phyloP scores from a whole-genome alignment of 1,139 yeast species.

The Lodderomyces orthopsilosis region DNA sequence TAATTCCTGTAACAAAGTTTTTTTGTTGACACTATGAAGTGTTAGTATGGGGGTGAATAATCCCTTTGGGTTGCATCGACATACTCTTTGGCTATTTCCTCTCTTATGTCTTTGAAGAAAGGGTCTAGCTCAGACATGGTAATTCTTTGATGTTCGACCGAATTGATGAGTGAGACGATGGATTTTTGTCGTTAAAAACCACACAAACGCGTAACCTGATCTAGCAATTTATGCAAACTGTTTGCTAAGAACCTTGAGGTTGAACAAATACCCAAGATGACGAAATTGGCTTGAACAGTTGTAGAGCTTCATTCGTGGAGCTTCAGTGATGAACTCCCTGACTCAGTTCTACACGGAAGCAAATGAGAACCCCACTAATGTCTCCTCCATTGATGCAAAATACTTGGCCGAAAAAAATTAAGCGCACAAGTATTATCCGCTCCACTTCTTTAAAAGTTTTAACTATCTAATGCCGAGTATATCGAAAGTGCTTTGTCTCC shows the following conservation, averaged over 20 bases:
- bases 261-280: no score
- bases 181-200: background rate
- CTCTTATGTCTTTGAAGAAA: slow-evolving; percentile 13
- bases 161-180: background rate
- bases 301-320: no score
- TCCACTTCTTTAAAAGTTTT: background rate
- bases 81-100: slow-evolving; percentile 16
- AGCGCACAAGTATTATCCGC: background rate
- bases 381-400: background rate
- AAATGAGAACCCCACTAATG: no score
- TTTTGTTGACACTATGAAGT: slow-evolving; percentile 9
- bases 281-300: no score
- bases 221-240: no score
- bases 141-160: background rate
- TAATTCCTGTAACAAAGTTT: slow-evolving; percentile 14
- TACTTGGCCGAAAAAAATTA: background rate
- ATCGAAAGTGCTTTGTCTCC: slow-evolving; percentile 31
- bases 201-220: no score
- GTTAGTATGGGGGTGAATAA: slow-evolving; percentile 7
- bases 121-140: slow-evolving; percentile 12
- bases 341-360: no score
- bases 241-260: no score
- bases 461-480: background rate
- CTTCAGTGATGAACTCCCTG: no score
- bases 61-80: slow-evolving; percentile 3